Evolutionary conservation across 2,329 filamentous ascomycete genomes (phyloP).

Genomic region (Fusarium sp.): DNA sequence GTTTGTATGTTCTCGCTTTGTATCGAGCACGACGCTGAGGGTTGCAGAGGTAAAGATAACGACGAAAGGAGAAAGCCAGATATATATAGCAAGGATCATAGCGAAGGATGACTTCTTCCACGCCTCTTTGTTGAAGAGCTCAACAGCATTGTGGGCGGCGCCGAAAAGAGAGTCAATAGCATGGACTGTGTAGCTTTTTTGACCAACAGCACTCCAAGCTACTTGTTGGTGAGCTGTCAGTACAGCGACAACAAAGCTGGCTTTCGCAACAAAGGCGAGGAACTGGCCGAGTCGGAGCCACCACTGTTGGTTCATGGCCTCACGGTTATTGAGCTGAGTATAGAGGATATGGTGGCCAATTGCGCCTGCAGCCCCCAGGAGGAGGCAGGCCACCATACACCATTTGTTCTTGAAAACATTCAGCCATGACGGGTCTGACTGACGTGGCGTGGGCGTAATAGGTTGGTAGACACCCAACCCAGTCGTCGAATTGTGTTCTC

Average conservation of each 20-base stretch:
- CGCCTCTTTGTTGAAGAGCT: conserved; percentile 36
- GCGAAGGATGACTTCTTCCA: conserved; percentile 33
- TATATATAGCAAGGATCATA: conserved; percentile 38
- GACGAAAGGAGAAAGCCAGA: conserved; percentile 35
- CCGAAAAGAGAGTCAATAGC: conserved; percentile 40
- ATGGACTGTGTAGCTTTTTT: conserved; percentile 15
- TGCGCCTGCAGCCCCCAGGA: conserved; percentile 11
- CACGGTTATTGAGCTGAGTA: conserved; percentile 10
- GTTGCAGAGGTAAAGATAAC: conserved; percentile 42
- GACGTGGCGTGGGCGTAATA: not conserved
- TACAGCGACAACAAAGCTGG: conserved; percentile 16
- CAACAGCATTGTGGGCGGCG: conserved; percentile 23
- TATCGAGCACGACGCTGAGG: conserved; percentile 15
- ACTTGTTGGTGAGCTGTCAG: conserved; percentile 21
- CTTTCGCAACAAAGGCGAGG: conserved; percentile 25
- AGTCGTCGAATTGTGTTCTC: not conserved
- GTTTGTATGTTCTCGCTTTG: conserved; percentile 2
- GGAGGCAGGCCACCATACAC: conserved; percentile 23
- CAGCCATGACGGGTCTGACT: conserved; percentile 1
- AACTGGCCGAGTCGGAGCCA: conserved; percentile 28
- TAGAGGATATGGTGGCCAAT: conserved; percentile 25
- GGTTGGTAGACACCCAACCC: conserved; percentile 9
- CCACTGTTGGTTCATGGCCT: conserved; percentile 28
- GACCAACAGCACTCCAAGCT: conserved; percentile 23
- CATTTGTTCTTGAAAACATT: conserved; percentile 15